These are phyloP conservation scores for Polychytrium aggregatum DNA, from an alignment of 192 early-diverging fungal species.

Conservation along the genomic window DNA sequence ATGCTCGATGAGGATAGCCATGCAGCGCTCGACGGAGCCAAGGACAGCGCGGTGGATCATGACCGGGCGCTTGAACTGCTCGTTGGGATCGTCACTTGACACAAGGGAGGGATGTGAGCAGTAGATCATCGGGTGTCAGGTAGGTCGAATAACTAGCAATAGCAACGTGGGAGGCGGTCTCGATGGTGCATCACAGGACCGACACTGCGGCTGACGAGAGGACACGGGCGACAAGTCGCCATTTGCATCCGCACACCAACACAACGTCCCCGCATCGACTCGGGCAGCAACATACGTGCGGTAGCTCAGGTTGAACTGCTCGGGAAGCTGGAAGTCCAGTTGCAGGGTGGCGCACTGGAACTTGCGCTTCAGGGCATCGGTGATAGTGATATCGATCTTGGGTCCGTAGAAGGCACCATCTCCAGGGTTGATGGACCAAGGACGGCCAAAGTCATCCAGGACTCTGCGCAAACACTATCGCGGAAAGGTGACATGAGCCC, in stretches of 20 bases:
- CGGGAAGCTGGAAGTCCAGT: conserved; percentile 95
- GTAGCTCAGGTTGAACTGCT: conserved; percentile 87
- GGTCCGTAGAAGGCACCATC: conserved; percentile 99
- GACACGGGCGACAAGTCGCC: too few relatives aligned
- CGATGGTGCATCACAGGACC: too few relatives aligned
- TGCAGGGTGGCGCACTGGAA: conserved; percentile 98
- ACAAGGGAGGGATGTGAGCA: too few relatives aligned
- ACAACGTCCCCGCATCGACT: too few relatives aligned
- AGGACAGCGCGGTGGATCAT: conserved; percentile 98
- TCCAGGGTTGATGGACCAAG: conserved; percentile 84
- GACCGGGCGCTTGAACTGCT: conserved; percentile 68
- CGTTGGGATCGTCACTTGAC: conserved; percentile 33
- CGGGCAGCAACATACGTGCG: too few relatives aligned
- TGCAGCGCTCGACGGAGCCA: conserved; percentile 91
- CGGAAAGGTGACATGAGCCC: too few relatives aligned
- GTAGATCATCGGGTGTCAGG: too few relatives aligned
- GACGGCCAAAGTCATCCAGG: conserved; percentile 64
- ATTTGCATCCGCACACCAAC: too few relatives aligned
- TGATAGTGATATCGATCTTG: conserved; percentile 96
- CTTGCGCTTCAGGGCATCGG: conserved; percentile 80
- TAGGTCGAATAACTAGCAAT: too few relatives aligned
- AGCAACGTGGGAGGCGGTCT: too few relatives aligned
- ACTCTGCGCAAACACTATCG: conserved; percentile 63
- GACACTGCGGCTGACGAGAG: too few relatives aligned
- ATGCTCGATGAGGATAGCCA: conserved; percentile 91